Evolutionary conservation across 176 grass and related monocot genomes (phyloP).

Genomic region (Leersia perrieri): DNA sequence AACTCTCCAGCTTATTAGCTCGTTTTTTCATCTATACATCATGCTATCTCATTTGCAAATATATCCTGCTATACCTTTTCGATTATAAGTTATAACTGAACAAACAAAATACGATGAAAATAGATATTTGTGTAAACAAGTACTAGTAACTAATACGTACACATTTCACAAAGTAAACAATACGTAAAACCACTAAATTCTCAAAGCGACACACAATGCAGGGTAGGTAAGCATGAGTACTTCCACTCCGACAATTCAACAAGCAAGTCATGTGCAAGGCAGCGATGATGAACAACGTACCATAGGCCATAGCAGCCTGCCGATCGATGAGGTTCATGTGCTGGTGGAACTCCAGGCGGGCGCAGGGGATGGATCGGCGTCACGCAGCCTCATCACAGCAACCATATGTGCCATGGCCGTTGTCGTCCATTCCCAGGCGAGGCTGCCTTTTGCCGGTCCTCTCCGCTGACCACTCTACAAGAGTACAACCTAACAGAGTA

Average conservation of each 20-base stretch:
- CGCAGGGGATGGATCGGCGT: background rate
- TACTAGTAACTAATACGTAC: too few relatives aligned
- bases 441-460: too few relatives aligned
- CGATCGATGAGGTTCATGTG: too few relatives aligned
- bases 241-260: constrained; percentile 4
- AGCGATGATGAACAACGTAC: background rate
- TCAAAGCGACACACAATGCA: background rate
- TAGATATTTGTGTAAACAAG: too few relatives aligned
- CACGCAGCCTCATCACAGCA: too few relatives aligned
- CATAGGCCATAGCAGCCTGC: too few relatives aligned
- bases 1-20: constrained; percentile 74
- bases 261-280: constrained; percentile 14
- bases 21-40: constrained; percentile 69
- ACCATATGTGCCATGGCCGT: too few relatives aligned
- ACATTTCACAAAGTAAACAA: too few relatives aligned
- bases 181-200: too few relatives aligned
- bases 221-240: background rate
- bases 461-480: background rate
- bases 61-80: background rate
- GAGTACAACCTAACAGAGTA: too few relatives aligned
- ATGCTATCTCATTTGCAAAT: background rate
- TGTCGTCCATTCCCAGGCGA: background rate
- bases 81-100: too few relatives aligned
- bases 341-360: too few relatives aligned
- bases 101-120: background rate